Evolutionary conservation across 2,329 filamentous ascomycete genomes (phyloP), one percentile per base, ranked within the genome.

Genomic region (Lasiodiplodia hormozganensis): DNA sequence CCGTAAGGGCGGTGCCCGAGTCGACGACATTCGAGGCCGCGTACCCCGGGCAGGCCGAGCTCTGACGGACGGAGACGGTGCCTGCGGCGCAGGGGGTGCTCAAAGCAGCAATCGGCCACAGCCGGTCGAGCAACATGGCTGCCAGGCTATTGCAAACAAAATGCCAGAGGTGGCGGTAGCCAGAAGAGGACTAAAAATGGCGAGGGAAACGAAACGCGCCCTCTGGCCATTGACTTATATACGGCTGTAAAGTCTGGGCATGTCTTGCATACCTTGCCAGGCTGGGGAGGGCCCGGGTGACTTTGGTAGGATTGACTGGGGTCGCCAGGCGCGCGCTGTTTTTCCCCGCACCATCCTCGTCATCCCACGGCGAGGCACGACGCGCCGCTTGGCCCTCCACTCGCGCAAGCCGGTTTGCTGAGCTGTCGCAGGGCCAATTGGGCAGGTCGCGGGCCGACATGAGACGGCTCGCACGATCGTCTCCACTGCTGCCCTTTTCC

Each of bases 11-110:
- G 62, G 81, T 82, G 43, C 78, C 74, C 0, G 82, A 86, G 62
- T 83, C 78, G 64, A 82, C 77, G 16, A 92, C 83, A 74, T 90
- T 88, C 21, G 84, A 86, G 2, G 90, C 90, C 34, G 76, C 84
- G 80, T 93, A 94, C 16, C 91, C 91, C 0, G 90, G 89, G 73
- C 91, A 93, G 51, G 43, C 14, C 25, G 23, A 49, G 52, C 40
- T 56, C 28, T 67, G 65, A 8, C 65, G 65, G 38, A 31, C 38
- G 25, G 65, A 54, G 52, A 67, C 36, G 54, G 52, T 31, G 40
- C 65, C 52, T 12, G 65, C 65, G 2, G 52, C 54, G 62, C 62
- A 54, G 4, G 23, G 51, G 6, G 62, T 18, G 49, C 49, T 51
- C 28, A 56, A 65, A 43, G 51, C 49, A 18, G 62, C 52, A 40